A percentile compares a stretch with the other conserved stretches of the same genome.
Evolutionary conservation across 139 green algal species (phyloP).

Genomic region (Tetraselmis chui): DNA sequence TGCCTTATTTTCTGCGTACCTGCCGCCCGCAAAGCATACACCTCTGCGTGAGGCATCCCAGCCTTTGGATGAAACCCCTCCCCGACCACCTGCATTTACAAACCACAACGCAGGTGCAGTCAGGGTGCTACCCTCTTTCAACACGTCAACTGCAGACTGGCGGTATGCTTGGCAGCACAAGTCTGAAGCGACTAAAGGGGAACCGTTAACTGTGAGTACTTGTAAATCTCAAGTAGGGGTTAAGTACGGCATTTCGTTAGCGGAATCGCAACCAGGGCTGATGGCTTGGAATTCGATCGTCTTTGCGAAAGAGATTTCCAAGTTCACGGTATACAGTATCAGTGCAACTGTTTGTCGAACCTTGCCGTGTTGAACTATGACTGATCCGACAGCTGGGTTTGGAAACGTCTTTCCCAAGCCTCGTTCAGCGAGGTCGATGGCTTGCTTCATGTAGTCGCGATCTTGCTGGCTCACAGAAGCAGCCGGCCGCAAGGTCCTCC

Average conservation of each 20-base stretch:
- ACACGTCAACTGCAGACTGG: not conserved
- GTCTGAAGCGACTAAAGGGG: too few relatives aligned
- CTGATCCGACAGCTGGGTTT: conserved; percentile 94
- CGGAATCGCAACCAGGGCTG: not conserved
- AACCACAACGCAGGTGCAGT: not conserved
- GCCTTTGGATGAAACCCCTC: conserved; percentile 93
- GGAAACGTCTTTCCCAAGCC: conserved; percentile 77
- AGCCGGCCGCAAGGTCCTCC: too few relatives aligned
- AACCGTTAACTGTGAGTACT: too few relatives aligned
- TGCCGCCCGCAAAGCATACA: conserved; percentile 87
- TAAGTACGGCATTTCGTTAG: not conserved
- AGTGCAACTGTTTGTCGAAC: conserved; percentile 21
- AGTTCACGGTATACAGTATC: not conserved
- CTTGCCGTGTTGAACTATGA: conserved; percentile 74
- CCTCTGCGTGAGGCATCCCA: conserved; percentile 93
- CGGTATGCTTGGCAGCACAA: too few relatives aligned
- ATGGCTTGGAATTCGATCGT: not conserved
- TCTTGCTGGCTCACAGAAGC: conserved; percentile 31
- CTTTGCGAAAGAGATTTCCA: not conserved
- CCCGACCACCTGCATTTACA: conserved; percentile 67
- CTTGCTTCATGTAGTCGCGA: conserved; percentile 63
- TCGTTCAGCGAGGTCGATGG: conserved; percentile 68
- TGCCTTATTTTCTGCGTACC: conserved; percentile 26
- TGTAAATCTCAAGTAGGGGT: too few relatives aligned
- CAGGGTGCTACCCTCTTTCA: not conserved